Conservation (phyloP, 192 early-diverging fungal species). For the Geranomyces variabilis region DNA sequence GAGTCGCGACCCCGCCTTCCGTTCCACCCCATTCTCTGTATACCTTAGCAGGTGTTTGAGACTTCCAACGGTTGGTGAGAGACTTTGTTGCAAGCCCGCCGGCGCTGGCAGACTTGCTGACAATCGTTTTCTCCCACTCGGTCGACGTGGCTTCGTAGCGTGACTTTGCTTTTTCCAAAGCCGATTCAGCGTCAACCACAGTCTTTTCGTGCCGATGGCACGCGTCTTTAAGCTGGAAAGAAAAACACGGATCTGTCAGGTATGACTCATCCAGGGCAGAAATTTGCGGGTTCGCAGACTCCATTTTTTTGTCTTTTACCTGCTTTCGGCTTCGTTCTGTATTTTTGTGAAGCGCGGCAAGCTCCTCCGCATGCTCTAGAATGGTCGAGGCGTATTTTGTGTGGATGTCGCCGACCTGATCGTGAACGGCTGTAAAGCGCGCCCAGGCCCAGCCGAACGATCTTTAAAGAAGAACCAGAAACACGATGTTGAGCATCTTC, state of each 20-base stretch:
- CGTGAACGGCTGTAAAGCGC: constrained; percentile 80
- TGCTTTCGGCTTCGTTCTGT: constrained; percentile 79
- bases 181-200: constrained; percentile 74
- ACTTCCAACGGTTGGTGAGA: constrained; percentile 42
- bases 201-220: constrained; percentile 73
- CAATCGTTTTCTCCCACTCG: constrained; percentile 80
- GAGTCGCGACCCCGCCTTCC: too few relatives aligned
- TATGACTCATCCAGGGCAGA: too few relatives aligned
- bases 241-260: neutral
- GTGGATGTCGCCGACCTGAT: constrained; percentile 77
- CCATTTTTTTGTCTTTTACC: constrained; percentile 40
- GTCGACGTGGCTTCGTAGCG: constrained; percentile 80
- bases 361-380: constrained; percentile 78
- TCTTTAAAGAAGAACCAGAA: constrained; percentile 29
- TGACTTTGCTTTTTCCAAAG: constrained; percentile 81
- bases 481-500: too few relatives aligned
- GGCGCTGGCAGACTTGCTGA: constrained; percentile 23
- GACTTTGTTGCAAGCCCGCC: constrained; percentile 7
- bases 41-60: constrained; percentile 61
- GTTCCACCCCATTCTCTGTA: too few relatives aligned
- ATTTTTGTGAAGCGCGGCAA: constrained; percentile 73
- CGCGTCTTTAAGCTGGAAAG: constrained; percentile 74
- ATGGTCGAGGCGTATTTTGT: constrained; percentile 75
- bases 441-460: constrained; percentile 79
- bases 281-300: too few relatives aligned